These are phyloP conservation scores for Boletellus deceptivus DNA, from an alignment of 1,284 basidiomycete genomes.

Conservation along the genomic window DNA sequence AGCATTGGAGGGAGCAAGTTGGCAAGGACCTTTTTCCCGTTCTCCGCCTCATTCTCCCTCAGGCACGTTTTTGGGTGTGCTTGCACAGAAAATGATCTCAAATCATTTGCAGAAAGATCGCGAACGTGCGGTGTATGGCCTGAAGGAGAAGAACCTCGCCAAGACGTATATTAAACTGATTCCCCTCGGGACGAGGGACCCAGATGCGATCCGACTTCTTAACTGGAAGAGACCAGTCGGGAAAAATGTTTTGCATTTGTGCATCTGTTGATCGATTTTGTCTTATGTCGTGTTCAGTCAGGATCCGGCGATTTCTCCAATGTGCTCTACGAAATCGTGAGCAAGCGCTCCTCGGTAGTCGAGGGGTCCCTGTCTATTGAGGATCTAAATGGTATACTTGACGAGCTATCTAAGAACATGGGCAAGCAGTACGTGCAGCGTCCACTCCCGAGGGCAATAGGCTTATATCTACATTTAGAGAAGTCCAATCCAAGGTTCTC, in stretches of 20 bases:
- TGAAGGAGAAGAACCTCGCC: slow-evolving; percentile 90
- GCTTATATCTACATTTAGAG: slow-evolving; percentile 42
- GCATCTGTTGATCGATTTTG: not conserved
- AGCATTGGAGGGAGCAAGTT: slow-evolving; percentile 78
- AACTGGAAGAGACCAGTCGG: slow-evolving; percentile 90
- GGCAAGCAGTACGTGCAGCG: slow-evolving; percentile 59
- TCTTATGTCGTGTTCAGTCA: slow-evolving; percentile 39
- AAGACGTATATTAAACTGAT: slow-evolving; percentile 89
- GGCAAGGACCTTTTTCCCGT: slow-evolving; percentile 76
- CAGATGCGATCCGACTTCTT: slow-evolving; percentile 74
- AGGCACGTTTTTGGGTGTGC: slow-evolving; percentile 42
- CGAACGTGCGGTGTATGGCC: slow-evolving; percentile 83
- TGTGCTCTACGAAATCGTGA: slow-evolving; percentile 82
- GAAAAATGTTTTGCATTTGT: slow-evolving; percentile 52
- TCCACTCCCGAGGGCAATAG: not conserved
- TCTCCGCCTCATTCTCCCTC: slow-evolving; percentile 70
- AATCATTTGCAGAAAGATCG: slow-evolving; percentile 71
- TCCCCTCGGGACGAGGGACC: slow-evolving; percentile 73
- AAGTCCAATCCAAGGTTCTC: slow-evolving; percentile 71
- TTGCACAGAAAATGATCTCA: not conserved
- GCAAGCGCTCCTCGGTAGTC: slow-evolving; percentile 79
- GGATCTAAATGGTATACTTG: slow-evolving; percentile 76
- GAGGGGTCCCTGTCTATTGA: slow-evolving; percentile 75
- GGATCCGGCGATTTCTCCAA: slow-evolving; percentile 82
- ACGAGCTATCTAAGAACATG: slow-evolving; percentile 66